A percentile compares a stretch with the other conserved stretches of the same genome.
Evolutionary conservation across 75 land plant genomes (phyloP).

Genomic region (Cupressus sempervirens): DNA sequence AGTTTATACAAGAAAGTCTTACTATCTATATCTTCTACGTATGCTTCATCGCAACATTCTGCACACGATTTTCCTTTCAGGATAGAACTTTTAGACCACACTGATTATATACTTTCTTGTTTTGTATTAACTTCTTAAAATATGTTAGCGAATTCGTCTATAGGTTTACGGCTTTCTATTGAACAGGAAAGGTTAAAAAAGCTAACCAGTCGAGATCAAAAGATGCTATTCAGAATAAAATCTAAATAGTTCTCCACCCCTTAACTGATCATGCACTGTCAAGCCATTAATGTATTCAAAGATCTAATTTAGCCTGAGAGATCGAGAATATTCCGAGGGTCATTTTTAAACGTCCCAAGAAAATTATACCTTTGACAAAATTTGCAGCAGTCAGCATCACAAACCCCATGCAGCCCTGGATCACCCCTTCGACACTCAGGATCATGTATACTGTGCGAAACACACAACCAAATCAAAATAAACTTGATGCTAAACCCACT

Average conservation of each 20-base stretch:
- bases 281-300: not conserved
- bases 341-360: not conserved
- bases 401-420: not conserved
- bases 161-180: not conserved
- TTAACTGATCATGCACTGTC: not conserved
- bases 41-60: not conserved
- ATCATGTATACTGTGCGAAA: not conserved
- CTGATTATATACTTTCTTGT: not conserved
- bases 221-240: not conserved
- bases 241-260: not conserved
- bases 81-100: not conserved
- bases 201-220: not conserved
- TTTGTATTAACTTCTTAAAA: not conserved
- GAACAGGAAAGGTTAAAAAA: not conserved
- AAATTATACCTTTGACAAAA: not conserved
- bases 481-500: not conserved
- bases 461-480: not conserved
- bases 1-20: not conserved
- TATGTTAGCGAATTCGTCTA: not conserved
- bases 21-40: not conserved
- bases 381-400: not conserved
- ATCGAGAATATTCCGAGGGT: not conserved
- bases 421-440: not conserved
- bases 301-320: not conserved
- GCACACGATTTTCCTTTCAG: not conserved